These are phyloP conservation scores for Pneumocystis sp. DNA, from an alignment of 1,139 yeast species.

Conservation along the genomic window DNA sequence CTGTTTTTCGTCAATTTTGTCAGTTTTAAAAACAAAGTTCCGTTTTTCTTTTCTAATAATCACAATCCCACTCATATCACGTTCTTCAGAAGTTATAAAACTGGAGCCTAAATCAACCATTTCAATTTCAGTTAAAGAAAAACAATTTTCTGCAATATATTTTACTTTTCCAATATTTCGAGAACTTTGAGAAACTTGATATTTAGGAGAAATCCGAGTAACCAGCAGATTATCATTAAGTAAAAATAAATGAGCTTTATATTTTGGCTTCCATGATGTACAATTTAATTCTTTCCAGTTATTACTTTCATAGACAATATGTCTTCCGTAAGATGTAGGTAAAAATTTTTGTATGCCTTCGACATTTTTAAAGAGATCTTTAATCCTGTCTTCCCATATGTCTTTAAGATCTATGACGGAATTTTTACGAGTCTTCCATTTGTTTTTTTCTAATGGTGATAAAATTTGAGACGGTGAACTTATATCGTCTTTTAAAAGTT, in stretches of 20 bases:
- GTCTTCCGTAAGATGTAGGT: conserved; percentile 68
- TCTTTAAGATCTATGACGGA: conserved; percentile 60
- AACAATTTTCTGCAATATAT: conserved; percentile 63
- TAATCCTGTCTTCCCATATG: conserved; percentile 67
- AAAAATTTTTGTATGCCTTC: conserved; percentile 80
- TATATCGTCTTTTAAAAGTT: conserved; percentile 7
- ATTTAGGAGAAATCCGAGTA: conserved; percentile 42
- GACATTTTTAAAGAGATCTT: conserved; percentile 60
- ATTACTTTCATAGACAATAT: conserved; percentile 62
- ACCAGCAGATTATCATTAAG: conserved; percentile 64
- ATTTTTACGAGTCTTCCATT: conserved; percentile 27
- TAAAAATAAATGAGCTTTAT: conserved; percentile 61
- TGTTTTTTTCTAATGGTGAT: not conserved
- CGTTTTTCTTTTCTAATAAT: conserved; percentile 23
- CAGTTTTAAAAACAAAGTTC: conserved; percentile 47
- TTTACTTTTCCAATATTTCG: conserved; percentile 14
- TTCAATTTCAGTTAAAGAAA: conserved; percentile 53
- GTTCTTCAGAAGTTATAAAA: conserved; percentile 2
- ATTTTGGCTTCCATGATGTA: conserved; percentile 71
- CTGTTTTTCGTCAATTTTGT: conserved; percentile 48
- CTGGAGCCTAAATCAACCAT: conserved; percentile 28
- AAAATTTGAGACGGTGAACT: not conserved
- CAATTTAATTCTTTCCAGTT: conserved; percentile 81
- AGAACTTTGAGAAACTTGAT: conserved; percentile 15
- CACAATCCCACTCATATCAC: conserved; percentile 3